Base-by-base conservation (phyloP, 2,329 filamentous ascomycete genomes). In the Lasiodiplodia gonubiensis region DNA sequence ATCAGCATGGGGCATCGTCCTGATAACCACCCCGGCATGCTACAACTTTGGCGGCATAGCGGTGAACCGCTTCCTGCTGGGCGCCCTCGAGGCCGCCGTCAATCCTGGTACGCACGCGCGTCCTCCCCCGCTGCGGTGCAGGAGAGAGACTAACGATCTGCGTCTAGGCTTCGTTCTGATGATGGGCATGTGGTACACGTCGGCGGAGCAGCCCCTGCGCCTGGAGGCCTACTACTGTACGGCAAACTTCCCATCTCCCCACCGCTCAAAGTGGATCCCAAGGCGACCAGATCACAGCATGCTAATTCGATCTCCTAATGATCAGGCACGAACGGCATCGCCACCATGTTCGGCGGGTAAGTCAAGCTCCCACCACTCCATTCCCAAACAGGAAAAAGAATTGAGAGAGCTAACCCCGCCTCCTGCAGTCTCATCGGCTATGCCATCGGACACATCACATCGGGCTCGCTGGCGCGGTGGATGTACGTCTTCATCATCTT, bases 401-500 rank as follows among this genome's bases (percentile, higher is more conserved):
- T n/a, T 5, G 48, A 33, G 0, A 10, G 18, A 6, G 42, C 39
- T 63, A 64, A 48, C 69, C 10, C 2, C 14, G 1, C 11, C 21
- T 18, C 74, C 72, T 33, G 18, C 67, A 69, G 68, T 0, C 74
- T 88, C 0, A 81, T 88, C 11, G 85, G 85, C 1, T 88, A 88
- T 69, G 87, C 84, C 5, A 81, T 89, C 11, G 87, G 87, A 1
- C 85, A 89, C 71, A 89, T 89, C 70, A 82, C 77, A 0, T 79
- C 81, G 4, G 83, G 82, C 0, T 14, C 18, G 18, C 77, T 86
- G 3, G 77, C 80, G 0, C 74, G 78, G 27, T 88, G 85, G 85
- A 85, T 84, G 81, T 86, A 86, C 68, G 82, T 88, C 23, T 89
- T 87, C 75, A 70, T 88, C 18, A 87, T 89, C 68, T 87, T 82